Evolutionary conservation across 768 basidiomycete species (phyloP).

Genomic region (Sarcomyxa edulis): DNA sequence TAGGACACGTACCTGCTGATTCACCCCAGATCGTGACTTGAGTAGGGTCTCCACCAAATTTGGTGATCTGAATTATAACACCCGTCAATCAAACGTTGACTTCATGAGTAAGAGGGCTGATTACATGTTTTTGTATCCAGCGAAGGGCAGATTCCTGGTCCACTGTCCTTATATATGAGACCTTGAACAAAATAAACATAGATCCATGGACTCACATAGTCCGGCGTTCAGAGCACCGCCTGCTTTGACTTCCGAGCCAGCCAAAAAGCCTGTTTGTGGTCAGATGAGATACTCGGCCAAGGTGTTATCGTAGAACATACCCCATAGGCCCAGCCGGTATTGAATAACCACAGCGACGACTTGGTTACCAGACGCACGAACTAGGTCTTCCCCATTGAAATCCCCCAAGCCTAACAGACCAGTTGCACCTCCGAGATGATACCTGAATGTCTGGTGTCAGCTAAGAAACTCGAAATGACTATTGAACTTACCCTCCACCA

Average conservation of each 20-base stretch:
- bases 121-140: constrained; percentile 37
- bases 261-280: constrained; percentile 21
- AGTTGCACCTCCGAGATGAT: constrained; percentile 4
- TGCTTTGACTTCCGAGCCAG: constrained; percentile 23
- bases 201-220: constrained; percentile 15
- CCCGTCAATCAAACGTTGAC: background rate
- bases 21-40: too few relatives aligned
- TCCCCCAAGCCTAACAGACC: too few relatives aligned
- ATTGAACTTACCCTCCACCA: too few relatives aligned
- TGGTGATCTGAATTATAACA: constrained; percentile 22
- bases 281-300: constrained; percentile 13
- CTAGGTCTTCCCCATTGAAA: constrained; percentile 5
- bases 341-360: constrained; percentile 35
- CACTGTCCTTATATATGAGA: constrained; percentile 20
- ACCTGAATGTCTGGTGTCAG: constrained; percentile 12
- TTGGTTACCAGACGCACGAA: constrained; percentile 10
- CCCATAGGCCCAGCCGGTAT: constrained; percentile 37
- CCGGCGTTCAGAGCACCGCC: constrained; percentile 27
- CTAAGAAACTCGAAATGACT: background rate
- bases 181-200: too few relatives aligned
- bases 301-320: constrained; percentile 17
- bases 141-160: constrained; percentile 37
- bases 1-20: constrained; percentile 13
- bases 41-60: constrained; percentile 19
- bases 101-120: background rate